Percentiles rank a stretch among this genome's conserved stretches.
These are phyloP conservation scores for Paecilomyces dactylethromorphus DNA, from an alignment of 2,329 filamentous ascomycete species.

Conservation along the genomic window DNA sequence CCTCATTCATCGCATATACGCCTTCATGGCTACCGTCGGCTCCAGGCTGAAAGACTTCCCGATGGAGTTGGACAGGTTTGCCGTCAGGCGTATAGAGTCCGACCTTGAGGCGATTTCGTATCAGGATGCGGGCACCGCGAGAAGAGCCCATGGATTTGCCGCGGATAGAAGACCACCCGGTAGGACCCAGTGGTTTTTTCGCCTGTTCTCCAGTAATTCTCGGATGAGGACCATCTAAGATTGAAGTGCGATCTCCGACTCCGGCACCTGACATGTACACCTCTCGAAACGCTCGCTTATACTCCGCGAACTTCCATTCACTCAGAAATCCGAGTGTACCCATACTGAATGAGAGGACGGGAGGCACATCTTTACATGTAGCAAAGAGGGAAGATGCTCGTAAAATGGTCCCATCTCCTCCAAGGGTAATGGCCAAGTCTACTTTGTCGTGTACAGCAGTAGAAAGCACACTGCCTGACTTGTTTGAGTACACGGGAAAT, in stretches of 20 bases:
- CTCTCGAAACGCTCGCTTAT: slow-evolving; percentile 85
- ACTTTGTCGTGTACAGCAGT: slow-evolving; percentile 67
- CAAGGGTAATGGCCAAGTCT: slow-evolving; percentile 82
- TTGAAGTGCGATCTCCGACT: slow-evolving; percentile 39
- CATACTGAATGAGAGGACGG: slow-evolving; percentile 93
- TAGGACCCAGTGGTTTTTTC: slow-evolving; percentile 28
- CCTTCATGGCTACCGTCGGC: slow-evolving; percentile 31
- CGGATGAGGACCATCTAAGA: slow-evolving; percentile 40
- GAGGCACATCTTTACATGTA: slow-evolving; percentile 72
- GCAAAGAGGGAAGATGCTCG: slow-evolving; percentile 83
- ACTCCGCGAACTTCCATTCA: slow-evolving; percentile 92
- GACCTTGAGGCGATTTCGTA: slow-evolving; percentile 81
- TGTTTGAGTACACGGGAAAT: slow-evolving; percentile 63
- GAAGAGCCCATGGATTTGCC: slow-evolving; percentile 75
- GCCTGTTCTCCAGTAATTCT: slow-evolving; percentile 10
- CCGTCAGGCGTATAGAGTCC: slow-evolving; percentile 71
- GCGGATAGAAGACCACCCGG: slow-evolving; percentile 64
- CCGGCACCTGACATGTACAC: slow-evolving; percentile 76
- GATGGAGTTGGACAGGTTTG: slow-evolving; percentile 38
- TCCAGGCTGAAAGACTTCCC: slow-evolving; percentile 36
- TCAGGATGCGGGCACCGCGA: slow-evolving; percentile 70
- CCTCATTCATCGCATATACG: slow-evolving; percentile 81
- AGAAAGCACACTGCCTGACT: slow-evolving; percentile 20
- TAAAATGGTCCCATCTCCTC: slow-evolving; percentile 86
- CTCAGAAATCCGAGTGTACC: slow-evolving; percentile 90